Evolutionary conservation across 1,139 yeast species (phyloP), one percentile per base, ranked within the genome.

Genomic region (Groenewaldozyma sp.): DNA sequence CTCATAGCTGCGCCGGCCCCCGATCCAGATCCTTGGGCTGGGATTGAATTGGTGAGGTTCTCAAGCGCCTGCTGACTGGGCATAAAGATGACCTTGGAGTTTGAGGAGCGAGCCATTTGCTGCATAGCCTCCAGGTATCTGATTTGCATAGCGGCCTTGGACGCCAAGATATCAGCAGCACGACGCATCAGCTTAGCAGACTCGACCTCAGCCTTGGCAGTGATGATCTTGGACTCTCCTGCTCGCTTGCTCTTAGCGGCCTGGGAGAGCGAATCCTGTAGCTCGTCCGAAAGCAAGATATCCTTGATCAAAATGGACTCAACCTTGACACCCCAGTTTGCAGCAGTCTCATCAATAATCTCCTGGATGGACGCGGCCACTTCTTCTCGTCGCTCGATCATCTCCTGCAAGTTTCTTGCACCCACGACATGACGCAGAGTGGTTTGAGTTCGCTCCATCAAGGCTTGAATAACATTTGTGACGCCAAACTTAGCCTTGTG

Each of bases 71-170:
- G 57, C 34, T 69, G 65, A 31, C 67, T 58, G 9, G 88, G 87
- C 86, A 80, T 79, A 60, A 80, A 80, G 24, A 80, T 79, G 44
- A 80, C 87, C 61, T 78, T 76, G 14, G 82, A 64, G 42, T 73
- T 71, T 2, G 83, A 66, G 32, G 70, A 56, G 52, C 67, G 74
- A 27, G 86, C 82, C 86, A 80, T 79, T 45, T 67, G 68, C 60
- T 78, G 84, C 75, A 80, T 76, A n/a, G 87, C 87, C 53, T 80
- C 88, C 59, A 80, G 69, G 58, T 80, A 80, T 59, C 88, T 67
- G 55, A 80, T 80, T 64, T 80, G 87, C 83, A 80, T 78, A 27
- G 87, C 88, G 4, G 86, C 77, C 51, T 78, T 77, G 32, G 83
- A 76, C 27, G 83, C 82, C 55, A 80, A 69, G 42, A 80, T 78